Base-by-base conservation (phyloP, 495 filamentous ascomycete genomes). In the Lophiotrema nucula region DNA sequence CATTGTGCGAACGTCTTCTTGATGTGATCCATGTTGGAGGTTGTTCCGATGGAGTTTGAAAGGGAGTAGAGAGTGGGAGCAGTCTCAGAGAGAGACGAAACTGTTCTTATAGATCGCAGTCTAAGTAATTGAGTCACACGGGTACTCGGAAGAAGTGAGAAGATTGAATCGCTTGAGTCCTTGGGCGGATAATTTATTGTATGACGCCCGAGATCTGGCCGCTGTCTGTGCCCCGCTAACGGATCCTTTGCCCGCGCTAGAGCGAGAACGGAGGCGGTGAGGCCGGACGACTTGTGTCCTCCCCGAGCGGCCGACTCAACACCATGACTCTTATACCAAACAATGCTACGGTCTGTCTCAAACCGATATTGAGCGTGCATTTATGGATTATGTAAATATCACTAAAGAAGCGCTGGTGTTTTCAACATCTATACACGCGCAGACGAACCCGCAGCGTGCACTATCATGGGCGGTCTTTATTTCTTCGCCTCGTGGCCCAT, bases 1-100 rank as follows among this genome's bases (percentile, higher is more conserved):
- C 90, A 95, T 79, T 83, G 85, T 64, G 83, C 84, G 70, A 98
- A 98, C 4, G 90, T 88, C 66, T 84, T 74, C 76, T 89, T 95
- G 65, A 98, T 87, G 43, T 71, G 80, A 58, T 97, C 92, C 87
- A 87, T 86, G 51, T 45, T 72, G 62, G 28, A 8, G 47, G 44
- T 42, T 1, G n/a, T 3, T 47, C 3, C 22, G n/a, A 33, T 56
- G 37, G 41, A 21, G 19, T 43, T 8, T n/a, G 39, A 43, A 43
- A 19, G 6, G 8, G 8, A 19, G 39, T 15, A 35, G 15, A 35
- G 31, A n/a, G n/a, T n/a, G 31, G 8, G 15, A 35, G 8, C 8
- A 15, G 31, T 35, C 31, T 35, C 8, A 35, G 31, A 35, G 15
- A 15, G 31, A 35, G 31, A 35, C 31, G 31, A 35, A 15, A 35